A percentile compares a stretch with the other conserved stretches of the same genome.
These are phyloP conservation scores for Naganishia friedmannii DNA, from an alignment of 768 basidiomycete genomes.

Conservation along the genomic window DNA sequence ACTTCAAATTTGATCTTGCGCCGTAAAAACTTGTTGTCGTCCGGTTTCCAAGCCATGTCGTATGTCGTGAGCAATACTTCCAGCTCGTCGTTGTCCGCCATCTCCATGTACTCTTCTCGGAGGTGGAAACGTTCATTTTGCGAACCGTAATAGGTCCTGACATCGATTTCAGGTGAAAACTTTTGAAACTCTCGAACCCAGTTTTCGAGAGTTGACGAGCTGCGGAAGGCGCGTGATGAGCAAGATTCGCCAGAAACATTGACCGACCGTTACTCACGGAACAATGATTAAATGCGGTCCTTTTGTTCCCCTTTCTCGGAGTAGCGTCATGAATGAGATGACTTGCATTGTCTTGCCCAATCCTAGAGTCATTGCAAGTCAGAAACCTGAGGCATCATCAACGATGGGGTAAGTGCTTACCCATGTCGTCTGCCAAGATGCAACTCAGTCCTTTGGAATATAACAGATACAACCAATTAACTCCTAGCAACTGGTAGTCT, in stretches of 20 bases:
- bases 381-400: not conserved
- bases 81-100: conserved; percentile 64
- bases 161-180: conserved; percentile 78
- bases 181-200: conserved; percentile 95
- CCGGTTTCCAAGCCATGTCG: conserved; percentile 80
- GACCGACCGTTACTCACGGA: conserved; percentile 64
- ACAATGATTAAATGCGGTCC: conserved; percentile 94
- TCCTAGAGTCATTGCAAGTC: conserved; percentile 58
- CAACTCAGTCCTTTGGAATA: conserved; percentile 78
- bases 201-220: conserved; percentile 94
- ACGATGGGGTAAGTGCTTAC: conserved; percentile 54
- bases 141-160: conserved; percentile 89
- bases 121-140: conserved; percentile 78
- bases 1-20: conserved; percentile 88
- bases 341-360: conserved; percentile 99
- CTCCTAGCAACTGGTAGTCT: conserved; percentile 94
- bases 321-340: conserved; percentile 87
- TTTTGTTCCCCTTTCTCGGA: conserved; percentile 71
- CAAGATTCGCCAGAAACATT: not conserved
- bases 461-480: conserved; percentile 92
- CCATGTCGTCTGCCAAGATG: conserved; percentile 99
- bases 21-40: conserved; percentile 84
- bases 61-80: conserved; percentile 96
- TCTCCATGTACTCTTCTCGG: conserved; percentile 67
- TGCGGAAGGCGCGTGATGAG: conserved; percentile 48